Base-by-base conservation (phyloP, 495 filamentous ascomycete species). In the Penicillium lividum region DNA sequence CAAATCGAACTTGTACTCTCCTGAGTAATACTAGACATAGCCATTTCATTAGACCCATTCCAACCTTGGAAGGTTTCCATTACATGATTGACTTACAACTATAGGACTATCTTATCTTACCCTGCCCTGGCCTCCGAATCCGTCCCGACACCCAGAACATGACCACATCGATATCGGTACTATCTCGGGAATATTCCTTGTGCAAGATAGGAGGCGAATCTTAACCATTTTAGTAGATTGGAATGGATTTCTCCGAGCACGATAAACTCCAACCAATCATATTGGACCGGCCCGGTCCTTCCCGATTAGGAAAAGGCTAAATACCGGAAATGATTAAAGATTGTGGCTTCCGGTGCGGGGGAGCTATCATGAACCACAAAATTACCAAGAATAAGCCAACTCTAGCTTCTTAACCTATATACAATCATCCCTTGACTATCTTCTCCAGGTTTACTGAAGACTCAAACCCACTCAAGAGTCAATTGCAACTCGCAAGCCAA, bases 161-260 rank as follows among this genome's bases (percentile, higher is more conserved):
- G 33, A 11, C 15, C 38, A 40, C 7, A 40, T 16, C 38, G 38
- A 40, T 40, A 40, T 40, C 38, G 15, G 38, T 16, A 40, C n/a
- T 40, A 40, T 5, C 15, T 5, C 38, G 6, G 7, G 13, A 40
- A 11, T 36, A 2, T 9, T 11, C 3, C 8, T 11, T 13, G 38
- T 40, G 15, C 38, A 40, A 11, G 33, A 36, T 16, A 40, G 38
- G 38, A 40, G 38, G 38, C 38, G 73, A 67, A 9, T 69, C 81
- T 43, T 68, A 69, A 5, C 69, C 73, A 5, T 64, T 84, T 31
- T 81, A 82, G 2, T 68, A 69, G 4, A 89, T 89, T 68, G 78
- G 86, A 70, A 88, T 80, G 67, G 74, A 78, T 30, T 86, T 36
- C 38, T 40, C 38, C 38, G 38, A 16, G 15, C 33, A 85, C 0